Conservation (phyloP, 257 asterid genomes). For the Prunella vulgaris region DNA sequence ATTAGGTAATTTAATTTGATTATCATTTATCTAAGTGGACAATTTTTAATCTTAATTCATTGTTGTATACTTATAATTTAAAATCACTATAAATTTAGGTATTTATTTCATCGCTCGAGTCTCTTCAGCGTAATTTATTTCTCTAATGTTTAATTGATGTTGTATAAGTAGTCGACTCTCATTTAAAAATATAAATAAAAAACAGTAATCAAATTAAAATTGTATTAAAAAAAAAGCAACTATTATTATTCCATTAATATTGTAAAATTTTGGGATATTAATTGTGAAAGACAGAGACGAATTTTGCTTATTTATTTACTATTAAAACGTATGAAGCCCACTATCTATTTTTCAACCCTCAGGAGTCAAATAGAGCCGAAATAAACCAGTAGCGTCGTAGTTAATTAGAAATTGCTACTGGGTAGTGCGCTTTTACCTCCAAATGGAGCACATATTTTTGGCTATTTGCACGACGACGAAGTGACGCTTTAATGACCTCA, state of each 20-base stretch:
- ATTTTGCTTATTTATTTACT: too few relatives aligned
- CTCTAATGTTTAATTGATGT: too few relatives aligned
- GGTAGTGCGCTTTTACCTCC: constrained; percentile 13
- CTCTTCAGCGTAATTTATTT: too few relatives aligned
- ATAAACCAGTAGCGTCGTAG: neutral
- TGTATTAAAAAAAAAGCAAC: too few relatives aligned
- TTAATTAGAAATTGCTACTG: neutral
- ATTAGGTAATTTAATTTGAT: neutral
- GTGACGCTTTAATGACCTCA: constrained; percentile 14
- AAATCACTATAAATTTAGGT: too few relatives aligned
- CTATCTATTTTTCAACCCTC: neutral
- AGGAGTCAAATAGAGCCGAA: neutral
- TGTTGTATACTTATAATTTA: neutral
- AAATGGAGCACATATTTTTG: neutral
- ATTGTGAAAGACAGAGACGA: neutral
- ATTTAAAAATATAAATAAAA: too few relatives aligned
- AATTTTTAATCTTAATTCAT: too few relatives aligned
- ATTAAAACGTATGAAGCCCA: neutral
- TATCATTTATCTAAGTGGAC: neutral
- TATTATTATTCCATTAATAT: too few relatives aligned
- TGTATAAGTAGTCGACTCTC: too few relatives aligned
- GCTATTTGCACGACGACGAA: neutral
- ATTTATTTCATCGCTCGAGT: too few relatives aligned
- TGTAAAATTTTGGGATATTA: neutral
- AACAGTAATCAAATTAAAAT: neutral